Conservation (phyloP, 805 yeast genomes). For the Lachancea sp. region DNA sequence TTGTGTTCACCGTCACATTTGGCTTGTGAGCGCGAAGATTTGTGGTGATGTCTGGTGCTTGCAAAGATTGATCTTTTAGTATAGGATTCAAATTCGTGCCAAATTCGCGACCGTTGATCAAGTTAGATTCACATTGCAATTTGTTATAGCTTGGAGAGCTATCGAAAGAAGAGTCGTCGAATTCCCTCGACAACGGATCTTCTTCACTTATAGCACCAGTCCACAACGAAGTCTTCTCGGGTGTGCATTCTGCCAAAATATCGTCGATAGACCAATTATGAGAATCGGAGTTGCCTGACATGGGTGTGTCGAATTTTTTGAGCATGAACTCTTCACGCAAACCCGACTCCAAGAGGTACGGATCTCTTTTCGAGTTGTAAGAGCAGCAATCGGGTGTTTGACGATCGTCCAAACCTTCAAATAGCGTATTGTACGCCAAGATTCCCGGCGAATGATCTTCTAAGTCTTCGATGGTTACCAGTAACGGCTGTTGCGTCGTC, state of each 20-base stretch:
- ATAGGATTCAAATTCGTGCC: background rate
- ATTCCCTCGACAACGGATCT: background rate
- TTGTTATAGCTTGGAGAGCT: background rate
- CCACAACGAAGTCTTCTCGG: slow-evolving; percentile 7
- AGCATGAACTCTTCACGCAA: slow-evolving; percentile 1
- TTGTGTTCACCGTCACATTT: background rate
- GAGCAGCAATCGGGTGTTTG: slow-evolving; percentile 1
- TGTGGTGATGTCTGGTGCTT: background rate
- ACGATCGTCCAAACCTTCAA: background rate
- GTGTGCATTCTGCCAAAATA: slow-evolving; percentile 6
- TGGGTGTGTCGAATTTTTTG: slow-evolving; percentile 1
- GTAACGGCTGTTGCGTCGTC: background rate
- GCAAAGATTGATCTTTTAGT: background rate
- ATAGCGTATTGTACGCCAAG: background rate
- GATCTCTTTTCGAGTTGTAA: background rate
- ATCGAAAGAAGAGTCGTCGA: background rate
- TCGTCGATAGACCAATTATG: slow-evolving; percentile 7
- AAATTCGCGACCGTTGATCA: background rate
- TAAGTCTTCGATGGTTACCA: background rate
- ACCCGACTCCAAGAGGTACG: slow-evolving; percentile 2
- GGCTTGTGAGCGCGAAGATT: background rate
- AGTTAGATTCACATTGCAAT: background rate
- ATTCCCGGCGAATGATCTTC: background rate
- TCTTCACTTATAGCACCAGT: slow-evolving; percentile 5
- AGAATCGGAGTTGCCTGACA: background rate